Conservation (phyloP, 2,329 filamentous ascomycete species). For the Botryotinia globosa region DNA sequence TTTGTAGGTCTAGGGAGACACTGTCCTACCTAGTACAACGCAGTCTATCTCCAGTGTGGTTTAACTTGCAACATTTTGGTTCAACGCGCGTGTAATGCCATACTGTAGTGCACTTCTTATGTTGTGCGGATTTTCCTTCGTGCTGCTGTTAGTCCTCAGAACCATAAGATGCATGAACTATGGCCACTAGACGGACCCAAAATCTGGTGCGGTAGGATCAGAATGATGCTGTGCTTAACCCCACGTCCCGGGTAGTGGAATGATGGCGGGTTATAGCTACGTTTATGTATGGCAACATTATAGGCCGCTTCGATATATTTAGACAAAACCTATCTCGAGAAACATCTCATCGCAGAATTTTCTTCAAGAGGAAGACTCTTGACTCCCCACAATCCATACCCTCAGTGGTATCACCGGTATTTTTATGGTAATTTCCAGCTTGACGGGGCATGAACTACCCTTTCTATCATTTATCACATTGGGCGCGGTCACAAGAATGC, state of each 20-base stretch:
- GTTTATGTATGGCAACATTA: too few relatives aligned
- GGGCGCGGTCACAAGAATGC: neutral
- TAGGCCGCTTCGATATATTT: neutral
- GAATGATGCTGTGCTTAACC: neutral
- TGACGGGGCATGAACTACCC: neutral
- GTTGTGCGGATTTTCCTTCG: neutral
- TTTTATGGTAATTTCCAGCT: neutral
- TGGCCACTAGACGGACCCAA: neutral
- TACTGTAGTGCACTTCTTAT: neutral
- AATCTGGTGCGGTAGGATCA: conserved; percentile 9
- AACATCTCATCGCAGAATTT: neutral
- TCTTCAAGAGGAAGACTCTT: neutral
- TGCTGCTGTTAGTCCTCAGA: neutral
- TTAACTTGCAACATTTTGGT: neutral
- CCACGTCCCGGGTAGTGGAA: neutral
- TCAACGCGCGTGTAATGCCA: neutral
- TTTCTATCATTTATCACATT: conserved; percentile 14
- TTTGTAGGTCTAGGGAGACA: neutral
- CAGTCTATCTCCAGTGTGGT: neutral
- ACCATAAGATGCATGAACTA: neutral
- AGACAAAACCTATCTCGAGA: neutral
- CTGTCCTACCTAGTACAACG: neutral
- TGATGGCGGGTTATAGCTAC: neutral
- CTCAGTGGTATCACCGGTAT: neutral
- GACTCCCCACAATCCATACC: neutral